Evolutionary conservation across 441 rosid species (phyloP), one percentile per base, ranked within the genome.

Genomic region (Geranium incanum): DNA sequence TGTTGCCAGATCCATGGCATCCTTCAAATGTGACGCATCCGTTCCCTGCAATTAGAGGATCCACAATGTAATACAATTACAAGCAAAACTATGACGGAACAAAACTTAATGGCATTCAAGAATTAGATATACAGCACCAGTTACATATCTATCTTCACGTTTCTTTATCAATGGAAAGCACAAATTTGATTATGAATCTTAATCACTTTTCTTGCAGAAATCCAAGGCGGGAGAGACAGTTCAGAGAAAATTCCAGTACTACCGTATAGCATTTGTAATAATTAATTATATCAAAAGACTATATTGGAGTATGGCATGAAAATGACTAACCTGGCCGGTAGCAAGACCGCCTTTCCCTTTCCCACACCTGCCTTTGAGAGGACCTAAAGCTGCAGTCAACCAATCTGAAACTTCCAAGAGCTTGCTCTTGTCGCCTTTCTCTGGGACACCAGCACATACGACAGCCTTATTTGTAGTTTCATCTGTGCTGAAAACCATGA

Each of bases 271-370:
- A 21, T 21, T 21, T 28, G 33, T 28, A 28, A 39, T 39, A 39
- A 39, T 39, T 39, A 39, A 39, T 7, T 39, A 39, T 1, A 39
- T 39, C 6, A 7, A 28, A 28, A 28, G 33, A 28, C 2, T 28
- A 28, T 5, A 39, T 4, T 7, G 6, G 43, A 39, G 21, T 21
- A 21, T 21, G 6, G 43, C 8, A 7, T 39, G 43, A 43, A 43
- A 9, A 1, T 43, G 12, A 74, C 84, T 36, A 75, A 91, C 99
- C 96, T 95, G 99, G 81, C 98, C 98, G 0, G 96, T 78, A 69
- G 98, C 98, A 43, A 95, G 88, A 78, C 98, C 99, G 9, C 86
- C 85, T 84, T 87, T 95, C 57, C 99, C 99, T 86, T 83, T 92
- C 19, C 98, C 99, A 36, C 96, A 91, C 76, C 84, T 81, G 69